These are phyloP conservation scores for Fusarium kyushuense DNA, from an alignment of 2,329 filamentous ascomycete species.

Conservation along the genomic window DNA sequence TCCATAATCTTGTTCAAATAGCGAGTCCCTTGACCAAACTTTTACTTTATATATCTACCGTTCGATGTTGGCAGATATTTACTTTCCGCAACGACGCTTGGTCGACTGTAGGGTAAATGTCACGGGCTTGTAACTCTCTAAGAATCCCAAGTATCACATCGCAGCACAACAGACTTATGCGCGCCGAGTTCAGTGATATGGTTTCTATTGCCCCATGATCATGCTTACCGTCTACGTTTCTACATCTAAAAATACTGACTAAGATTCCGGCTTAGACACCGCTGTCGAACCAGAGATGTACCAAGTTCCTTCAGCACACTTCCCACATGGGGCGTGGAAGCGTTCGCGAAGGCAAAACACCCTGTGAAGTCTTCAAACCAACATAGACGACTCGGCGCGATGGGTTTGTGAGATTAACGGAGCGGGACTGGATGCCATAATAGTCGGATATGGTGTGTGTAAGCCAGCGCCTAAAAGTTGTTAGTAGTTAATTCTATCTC, in stretches of 20 bases:
- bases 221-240: conserved; percentile 38
- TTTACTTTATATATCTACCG: neutral
- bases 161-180: conserved; percentile 33
- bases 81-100: neutral
- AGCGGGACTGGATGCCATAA: conserved; percentile 88
- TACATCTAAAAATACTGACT: conserved; percentile 27
- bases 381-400: conserved; percentile 85
- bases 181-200: conserved; percentile 28
- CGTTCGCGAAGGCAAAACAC: conserved; percentile 48
- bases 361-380: conserved; percentile 68
- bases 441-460: conserved; percentile 93
- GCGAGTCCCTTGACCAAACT: neutral
- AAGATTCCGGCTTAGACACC: conserved; percentile 2
- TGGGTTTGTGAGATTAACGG: conserved; percentile 77
- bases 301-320: conserved; percentile 59
- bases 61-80: neutral
- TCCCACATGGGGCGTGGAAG: conserved; percentile 75
- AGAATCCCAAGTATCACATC: conserved; percentile 7
- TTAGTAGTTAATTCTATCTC: conserved; percentile 14
- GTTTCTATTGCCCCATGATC: conserved; percentile 38
- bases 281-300: neutral
- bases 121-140: neutral
- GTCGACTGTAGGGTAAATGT: neutral
- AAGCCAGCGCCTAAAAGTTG: conserved; percentile 79
- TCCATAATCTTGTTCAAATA: neutral